Base-by-base conservation (phyloP, 345 rosid genomes). In the Pistacia integerrima region DNA sequence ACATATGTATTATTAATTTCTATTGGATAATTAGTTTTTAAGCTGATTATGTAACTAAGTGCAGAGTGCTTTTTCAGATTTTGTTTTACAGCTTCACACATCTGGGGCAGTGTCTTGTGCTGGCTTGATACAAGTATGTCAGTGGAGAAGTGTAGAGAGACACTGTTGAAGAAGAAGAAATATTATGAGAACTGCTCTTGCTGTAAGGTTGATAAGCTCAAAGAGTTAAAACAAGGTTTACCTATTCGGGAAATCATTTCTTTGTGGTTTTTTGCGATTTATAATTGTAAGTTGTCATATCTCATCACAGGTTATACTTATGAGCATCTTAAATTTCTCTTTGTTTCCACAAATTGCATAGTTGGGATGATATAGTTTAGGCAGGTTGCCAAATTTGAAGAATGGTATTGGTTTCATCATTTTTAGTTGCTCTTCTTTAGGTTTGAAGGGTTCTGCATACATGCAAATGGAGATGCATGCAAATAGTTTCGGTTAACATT, bases 171-270 rank as follows among this genome's bases (percentile, higher is more conserved):
- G 84, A 90, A 85, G 84, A 90, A 87, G 70, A 81, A 79, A 30
- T 88, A 85, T 82, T 70, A 90, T 75, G 92, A 91, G 70, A 82
- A 87, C 72, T 96, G 99, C 60, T 86, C 98, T 0, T 98, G 99
- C 8, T 95, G 98, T 72, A 87, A 89, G 67, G 89, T 90, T 76
- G 97, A 95, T 28, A 89, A 80, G 67, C 71, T 30, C 69, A 93
- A 92, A 80, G 81, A 84, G 74, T 71, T 77, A 57, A 87, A 74
- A 57, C 82, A 77, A 1, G 94, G 98, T 13, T 51, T 92, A 44
- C 99, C 99, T 3, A 52, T 95, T 60, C 58, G 81, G 33, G 85
- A 87, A 75, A 87, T 95, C 46, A 0, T 82, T 14, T 79, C 94
- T 6, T 78, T 91, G 72, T 93, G 99, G 98, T 83, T 88, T 71